Percentiles rank a stretch among this genome's conserved stretches.
These are phyloP conservation scores for Claviceps arundinis DNA, from an alignment of 2,329 filamentous ascomycete species.

Conservation along the genomic window DNA sequence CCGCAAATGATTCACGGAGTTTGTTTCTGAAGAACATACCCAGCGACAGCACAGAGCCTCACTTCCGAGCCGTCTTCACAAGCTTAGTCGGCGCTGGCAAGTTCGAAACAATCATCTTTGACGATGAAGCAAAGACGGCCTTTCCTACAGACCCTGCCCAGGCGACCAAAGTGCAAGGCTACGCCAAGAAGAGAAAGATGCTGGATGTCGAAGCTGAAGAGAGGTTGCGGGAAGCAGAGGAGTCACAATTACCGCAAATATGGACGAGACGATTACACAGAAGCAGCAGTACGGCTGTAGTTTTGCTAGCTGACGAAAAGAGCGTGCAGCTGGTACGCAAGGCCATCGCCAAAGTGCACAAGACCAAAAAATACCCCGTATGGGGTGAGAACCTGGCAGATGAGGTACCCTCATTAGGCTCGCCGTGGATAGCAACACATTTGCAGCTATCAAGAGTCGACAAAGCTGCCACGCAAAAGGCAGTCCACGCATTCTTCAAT, in stretches of 20 bases:
- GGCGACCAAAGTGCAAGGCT: conserved; percentile 24
- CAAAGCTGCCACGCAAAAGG: conserved; percentile 49
- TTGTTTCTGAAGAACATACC: conserved; percentile 89
- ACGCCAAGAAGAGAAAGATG: conserved; percentile 28
- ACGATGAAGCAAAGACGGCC: conserved; percentile 38
- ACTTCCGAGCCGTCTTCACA: conserved; percentile 64
- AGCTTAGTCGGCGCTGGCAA: conserved; percentile 62
- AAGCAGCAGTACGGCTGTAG: conserved; percentile 68
- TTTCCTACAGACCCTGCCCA: conserved; percentile 35
- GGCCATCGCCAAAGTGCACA: conserved; percentile 50
- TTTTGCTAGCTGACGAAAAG: conserved; percentile 70
- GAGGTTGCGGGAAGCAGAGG: conserved; percentile 40
- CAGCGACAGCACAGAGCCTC: conserved; percentile 63
- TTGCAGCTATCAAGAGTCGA: conserved; percentile 59
- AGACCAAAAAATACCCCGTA: conserved; percentile 44
- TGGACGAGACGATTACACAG: conserved; percentile 60
- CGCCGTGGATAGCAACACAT: conserved; percentile 48
- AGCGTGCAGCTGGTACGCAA: conserved; percentile 67
- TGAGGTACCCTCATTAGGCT: conserved; percentile 45
- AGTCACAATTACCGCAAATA: conserved; percentile 49
- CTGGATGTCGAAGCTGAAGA: conserved; percentile 41
- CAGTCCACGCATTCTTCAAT: conserved; percentile 76
- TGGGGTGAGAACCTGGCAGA: conserved; percentile 55
- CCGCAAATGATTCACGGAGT: conserved; percentile 59
- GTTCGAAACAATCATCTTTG: conserved; percentile 68